phyloP scores from a whole-genome alignment of 2,329 filamentous ascomycete species.

The Septoria petroselini region DNA sequence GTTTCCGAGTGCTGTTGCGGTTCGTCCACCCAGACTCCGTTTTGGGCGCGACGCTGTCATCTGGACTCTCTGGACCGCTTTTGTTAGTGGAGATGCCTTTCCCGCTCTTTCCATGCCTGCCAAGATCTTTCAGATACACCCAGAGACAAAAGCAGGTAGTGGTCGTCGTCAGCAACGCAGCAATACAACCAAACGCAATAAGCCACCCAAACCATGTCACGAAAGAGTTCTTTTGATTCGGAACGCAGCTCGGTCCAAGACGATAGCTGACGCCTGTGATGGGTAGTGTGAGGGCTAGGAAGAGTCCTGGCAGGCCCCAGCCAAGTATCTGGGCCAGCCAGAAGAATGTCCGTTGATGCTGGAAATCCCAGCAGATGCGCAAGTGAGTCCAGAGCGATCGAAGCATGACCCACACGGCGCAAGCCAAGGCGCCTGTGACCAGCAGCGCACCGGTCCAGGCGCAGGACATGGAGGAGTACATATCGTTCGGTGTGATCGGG shows the following conservation, averaged over 20 bases:
- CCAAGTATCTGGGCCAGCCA: conserved; percentile 35
- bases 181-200: conserved; percentile 35
- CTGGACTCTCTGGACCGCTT: neutral
- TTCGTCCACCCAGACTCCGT: conserved; percentile 5
- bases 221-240: conserved; percentile 57
- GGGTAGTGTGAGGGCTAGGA: conserved; percentile 45
- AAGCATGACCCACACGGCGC: conserved; percentile 77
- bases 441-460: conserved; percentile 77
- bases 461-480: conserved; percentile 70
- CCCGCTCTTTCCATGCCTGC: conserved; percentile 4
- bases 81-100: neutral
- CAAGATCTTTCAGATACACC: conserved; percentile 33
- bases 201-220: conserved; percentile 42
- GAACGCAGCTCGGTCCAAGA: conserved; percentile 83
- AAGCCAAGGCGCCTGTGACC: conserved; percentile 75
- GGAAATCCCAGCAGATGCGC: conserved; percentile 40
- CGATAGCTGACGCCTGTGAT: conserved; percentile 40
- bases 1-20: conserved; percentile 15
- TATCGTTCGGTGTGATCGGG: conserved; percentile 79
- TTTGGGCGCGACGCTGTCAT: conserved; percentile 11
- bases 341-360: conserved; percentile 36
- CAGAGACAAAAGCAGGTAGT: conserved; percentile 40
- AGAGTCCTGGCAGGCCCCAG: conserved; percentile 33
- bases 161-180: conserved; percentile 36
- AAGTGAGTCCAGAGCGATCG: conserved; percentile 41